phyloP scores from a whole-genome alignment of 352 stramenopile species.

The Phytophthora pistaciae region DNA sequence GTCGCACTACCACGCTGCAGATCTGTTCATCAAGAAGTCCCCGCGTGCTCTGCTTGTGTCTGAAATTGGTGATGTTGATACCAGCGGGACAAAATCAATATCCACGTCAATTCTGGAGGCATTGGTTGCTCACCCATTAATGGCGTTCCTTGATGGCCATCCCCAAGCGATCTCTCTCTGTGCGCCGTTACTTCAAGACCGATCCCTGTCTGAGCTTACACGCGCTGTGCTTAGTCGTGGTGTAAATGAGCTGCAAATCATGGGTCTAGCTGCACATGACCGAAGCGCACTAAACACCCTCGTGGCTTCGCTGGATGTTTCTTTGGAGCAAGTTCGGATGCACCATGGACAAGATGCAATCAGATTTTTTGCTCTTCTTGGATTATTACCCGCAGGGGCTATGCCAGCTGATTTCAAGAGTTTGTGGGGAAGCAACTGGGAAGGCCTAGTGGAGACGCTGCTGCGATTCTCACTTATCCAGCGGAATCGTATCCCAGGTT shows the following conservation, averaged over 20 bases:
- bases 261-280: constrained; percentile 69
- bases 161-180: constrained; percentile 86
- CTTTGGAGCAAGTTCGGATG: constrained; percentile 76
- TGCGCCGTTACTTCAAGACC: constrained; percentile 75
- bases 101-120: constrained; percentile 63
- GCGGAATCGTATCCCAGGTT: constrained; percentile 74
- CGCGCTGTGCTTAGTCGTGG: constrained; percentile 72
- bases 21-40: constrained; percentile 84
- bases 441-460: constrained; percentile 68
- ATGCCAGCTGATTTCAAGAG: constrained; percentile 86
- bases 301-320: constrained; percentile 78
- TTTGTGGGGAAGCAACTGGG: constrained; percentile 74
- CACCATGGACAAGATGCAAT: constrained; percentile 76
- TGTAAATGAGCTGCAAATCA: constrained; percentile 75
- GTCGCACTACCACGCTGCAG: constrained; percentile 72
- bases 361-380: constrained; percentile 79
- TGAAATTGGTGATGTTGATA: constrained; percentile 69
- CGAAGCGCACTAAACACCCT: constrained; percentile 81
- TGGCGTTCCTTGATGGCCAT: constrained; percentile 85
- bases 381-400: constrained; percentile 71
- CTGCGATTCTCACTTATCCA: constrained; percentile 83
- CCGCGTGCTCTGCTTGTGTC: constrained; percentile 71
- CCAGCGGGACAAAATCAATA: constrained; percentile 26
- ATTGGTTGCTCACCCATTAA: constrained; percentile 73
- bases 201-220: constrained; percentile 80